Evolutionary conservation across 306 rosid genomes (phyloP).

Genomic region (apple (Malus domestica)): DNA sequence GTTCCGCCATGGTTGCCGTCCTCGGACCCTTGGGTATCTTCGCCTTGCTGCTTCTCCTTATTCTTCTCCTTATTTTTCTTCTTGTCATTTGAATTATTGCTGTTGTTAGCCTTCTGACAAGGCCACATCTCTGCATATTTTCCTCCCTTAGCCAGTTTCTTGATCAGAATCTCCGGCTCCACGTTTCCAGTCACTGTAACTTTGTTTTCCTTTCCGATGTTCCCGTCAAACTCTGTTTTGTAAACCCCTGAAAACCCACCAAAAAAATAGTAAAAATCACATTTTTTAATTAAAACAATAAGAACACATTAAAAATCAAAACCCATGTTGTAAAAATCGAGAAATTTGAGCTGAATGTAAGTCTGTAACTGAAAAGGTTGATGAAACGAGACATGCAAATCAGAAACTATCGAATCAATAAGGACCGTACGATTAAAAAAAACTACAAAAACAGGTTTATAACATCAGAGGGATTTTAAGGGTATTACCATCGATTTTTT

Average conservation of each 20-base stretch:
- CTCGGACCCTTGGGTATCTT: constrained; percentile 30
- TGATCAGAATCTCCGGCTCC: constrained; percentile 47
- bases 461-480: not conserved
- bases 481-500: constrained; percentile 54
- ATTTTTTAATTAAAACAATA: not conserved
- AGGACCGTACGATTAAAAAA: not conserved
- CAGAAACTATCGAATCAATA: not conserved
- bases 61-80: constrained; percentile 24
- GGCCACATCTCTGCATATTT: constrained; percentile 80
- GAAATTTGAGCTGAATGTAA: not conserved
- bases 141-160: constrained; percentile 37
- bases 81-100: constrained; percentile 26
- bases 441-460: not conserved
- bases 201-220: constrained; percentile 15
- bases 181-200: constrained; percentile 52
- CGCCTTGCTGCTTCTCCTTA: constrained; percentile 34
- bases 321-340: not conserved
- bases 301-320: not conserved
- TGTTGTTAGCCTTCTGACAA: constrained; percentile 11
- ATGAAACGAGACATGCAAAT: not conserved
- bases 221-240: constrained; percentile 45
- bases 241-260: constrained; percentile 52
- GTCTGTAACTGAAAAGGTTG: not conserved
- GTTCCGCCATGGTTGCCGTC: constrained; percentile 31
- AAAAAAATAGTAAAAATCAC: not conserved